These are phyloP conservation scores for Raphidocelis subcapitata DNA, from an alignment of 139 green algal species.

Conservation along the genomic window DNA sequence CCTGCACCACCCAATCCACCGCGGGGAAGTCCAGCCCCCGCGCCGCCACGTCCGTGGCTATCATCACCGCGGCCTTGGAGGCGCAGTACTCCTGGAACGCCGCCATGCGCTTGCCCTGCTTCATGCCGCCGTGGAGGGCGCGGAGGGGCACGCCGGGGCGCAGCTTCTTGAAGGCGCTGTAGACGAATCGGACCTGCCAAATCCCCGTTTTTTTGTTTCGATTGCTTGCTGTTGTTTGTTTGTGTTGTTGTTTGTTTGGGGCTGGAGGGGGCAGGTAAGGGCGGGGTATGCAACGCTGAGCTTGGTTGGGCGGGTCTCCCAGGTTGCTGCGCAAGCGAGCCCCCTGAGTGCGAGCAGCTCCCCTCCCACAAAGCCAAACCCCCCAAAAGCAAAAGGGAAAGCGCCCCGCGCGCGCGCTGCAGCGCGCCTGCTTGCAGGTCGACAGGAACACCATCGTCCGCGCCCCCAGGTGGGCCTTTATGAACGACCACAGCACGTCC, in stretches of 20 bases:
- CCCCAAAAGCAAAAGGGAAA: too few species aligned
- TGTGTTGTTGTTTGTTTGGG: too few species aligned
- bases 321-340: too few species aligned
- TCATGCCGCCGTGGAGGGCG: constrained; percentile 93
- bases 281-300: too few species aligned
- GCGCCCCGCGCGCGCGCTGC: too few species aligned
- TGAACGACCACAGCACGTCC: constrained; percentile 94
- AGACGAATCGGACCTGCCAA: constrained; percentile 83
- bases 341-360: too few species aligned
- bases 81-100: constrained; percentile 84
- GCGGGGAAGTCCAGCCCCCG: constrained; percentile 89
- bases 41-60: constrained; percentile 92
- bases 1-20: constrained; percentile 93
- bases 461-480: constrained; percentile 86
- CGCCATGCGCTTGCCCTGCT: constrained; percentile 89
- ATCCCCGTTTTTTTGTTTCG: too few species aligned
- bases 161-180: constrained; percentile 89
- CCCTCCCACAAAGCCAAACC: too few species aligned
- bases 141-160: constrained; percentile 87
- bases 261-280: too few species aligned
- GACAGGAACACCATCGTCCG: constrained; percentile 93
- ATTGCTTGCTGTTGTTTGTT: too few species aligned
- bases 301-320: too few species aligned
- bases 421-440: constrained; percentile 94
- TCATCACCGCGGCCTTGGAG: constrained; percentile 73